Base-by-base conservation (phyloP, 164 flowering plant genomes). In the Berberis vulgaris region DNA sequence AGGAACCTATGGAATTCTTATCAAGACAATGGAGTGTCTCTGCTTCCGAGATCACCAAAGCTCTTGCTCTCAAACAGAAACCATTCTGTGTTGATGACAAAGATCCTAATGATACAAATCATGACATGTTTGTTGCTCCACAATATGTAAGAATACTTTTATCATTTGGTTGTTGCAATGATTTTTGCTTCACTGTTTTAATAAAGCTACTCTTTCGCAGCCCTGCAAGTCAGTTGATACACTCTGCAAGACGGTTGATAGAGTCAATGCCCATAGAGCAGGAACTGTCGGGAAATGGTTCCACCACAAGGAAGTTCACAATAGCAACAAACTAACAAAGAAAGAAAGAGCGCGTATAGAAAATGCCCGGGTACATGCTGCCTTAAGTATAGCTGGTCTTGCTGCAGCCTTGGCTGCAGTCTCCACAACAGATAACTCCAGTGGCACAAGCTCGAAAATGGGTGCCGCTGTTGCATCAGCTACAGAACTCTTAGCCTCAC, bases 1-100 rank as follows among this genome's bases (percentile, higher is more conserved):
- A 73, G 9, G 98, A 94, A 77, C 91, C 96, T 6, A 87, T 94
- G 87, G 97, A 90, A 68, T 94, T 90, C 74, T 76, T 90, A 56
- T 80, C 97, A 0, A 82, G 98, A 69, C 91, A 97, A 7, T 90
- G 97, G 98, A 88, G 95, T 69, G 76, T 85, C 46, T 94, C 98
- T 12, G 91, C 97, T 57, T 67, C 81, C 1, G 96, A 94, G 70
- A 77, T 94, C 54, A 79, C 96, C 5, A 85, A 82, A 72, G 96
- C 95, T 57, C 81, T 94, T 13, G 81, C 87, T 62, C 76, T 78
- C 38, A 84, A 82, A 39, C 81, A 84, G 62, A 79, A 78, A 42
- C 77, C 73, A 1, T 71, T 65, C 26, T 26, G 26, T 43, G 38
- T 65, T 44, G 47, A 53, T 41, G 73, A 81, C 43, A 72, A 69